Base-by-base conservation (phyloP, 73 alveolate genomes). In the Paramecium biaurelia region DNA sequence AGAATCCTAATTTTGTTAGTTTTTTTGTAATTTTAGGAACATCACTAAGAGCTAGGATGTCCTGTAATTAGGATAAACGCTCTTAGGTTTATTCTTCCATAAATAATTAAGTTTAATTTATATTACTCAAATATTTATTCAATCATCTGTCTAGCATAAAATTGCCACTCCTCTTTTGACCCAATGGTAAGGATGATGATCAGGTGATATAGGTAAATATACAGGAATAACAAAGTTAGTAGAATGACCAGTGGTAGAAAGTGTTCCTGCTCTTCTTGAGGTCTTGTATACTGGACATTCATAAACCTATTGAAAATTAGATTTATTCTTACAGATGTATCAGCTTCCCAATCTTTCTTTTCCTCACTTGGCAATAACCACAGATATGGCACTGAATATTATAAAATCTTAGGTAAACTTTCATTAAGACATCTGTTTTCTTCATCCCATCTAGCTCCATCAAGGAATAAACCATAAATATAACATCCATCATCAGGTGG, bases 141-240 rank as follows among this genome's bases (percentile, higher is more conserved):
- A 98, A 94, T 98, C 98, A 86, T 96, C 98, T 21, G 97, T 95
- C 68, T 98, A 95, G 15, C 99, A 97, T 59, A 98, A 95, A 96
- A 98, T 93, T 7, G 99, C 99, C 72, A 98, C 99, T 21, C 99
- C 99, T 85, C 99, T 97, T 98, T 98, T 99, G 76, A 97, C 97
- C 99, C 99, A 99, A 92, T 98, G 99, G 34, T 96, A 94, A 14
- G 96, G 95, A 43, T 92, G 82, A 89, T 96, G 98, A 72, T 96
- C 98, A 86, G 95, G 93, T 85, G 98, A 99, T 93, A 98, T 96
- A 56, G 97, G 97, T 67, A 99, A 90, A 84, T 93, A 95, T 96
- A 98, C 97, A 76, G 97, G 95, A 92, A 98, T 95, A 47, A 99
- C 99, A 96, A 97, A 99, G 95, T 99, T 99, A 38, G 99, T 98